Evolutionary conservation across 805 yeast genomes (phyloP).

Genomic region (Metschnikowia continentalis): DNA sequence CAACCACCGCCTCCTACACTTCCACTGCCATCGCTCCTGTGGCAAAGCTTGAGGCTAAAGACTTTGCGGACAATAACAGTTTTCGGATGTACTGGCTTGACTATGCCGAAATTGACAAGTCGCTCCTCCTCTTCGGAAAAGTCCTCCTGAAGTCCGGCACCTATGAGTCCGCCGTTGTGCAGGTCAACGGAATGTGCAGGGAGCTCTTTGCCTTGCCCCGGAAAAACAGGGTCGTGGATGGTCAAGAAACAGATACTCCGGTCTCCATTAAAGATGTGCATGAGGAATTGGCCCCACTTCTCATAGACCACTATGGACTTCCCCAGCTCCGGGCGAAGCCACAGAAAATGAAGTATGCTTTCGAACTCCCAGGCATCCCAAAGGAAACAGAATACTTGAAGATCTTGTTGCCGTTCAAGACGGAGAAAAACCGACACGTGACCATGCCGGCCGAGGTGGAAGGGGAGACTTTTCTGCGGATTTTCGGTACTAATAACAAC

Average conservation of each 20-base stretch:
- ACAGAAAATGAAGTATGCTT: constrained; percentile 76
- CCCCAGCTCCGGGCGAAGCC: constrained; percentile 65
- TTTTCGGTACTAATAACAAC: constrained; percentile 72
- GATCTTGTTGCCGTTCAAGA: constrained; percentile 68
- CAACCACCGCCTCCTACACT: too few species aligned
- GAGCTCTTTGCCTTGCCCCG: constrained; percentile 79
- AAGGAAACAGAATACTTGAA: constrained; percentile 75
- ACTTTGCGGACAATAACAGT: constrained; percentile 26
- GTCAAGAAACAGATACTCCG: constrained; percentile 34
- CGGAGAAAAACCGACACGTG: constrained; percentile 49
- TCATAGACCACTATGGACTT: constrained; percentile 60
- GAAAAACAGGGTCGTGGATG: constrained; percentile 38
- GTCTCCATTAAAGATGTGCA: constrained; percentile 63
- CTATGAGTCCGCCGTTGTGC: constrained; percentile 70
- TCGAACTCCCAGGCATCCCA: constrained; percentile 80
- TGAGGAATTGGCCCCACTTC: constrained; percentile 67
- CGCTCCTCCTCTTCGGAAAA: constrained; percentile 78
- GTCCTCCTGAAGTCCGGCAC: constrained; percentile 54
- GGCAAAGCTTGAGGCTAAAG: constrained; percentile 27
- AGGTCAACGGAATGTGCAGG: constrained; percentile 62
- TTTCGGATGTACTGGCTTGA: constrained; percentile 89
- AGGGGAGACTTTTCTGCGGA: constrained; percentile 73
- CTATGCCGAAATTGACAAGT: constrained; percentile 69
- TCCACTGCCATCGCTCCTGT: too few species aligned
- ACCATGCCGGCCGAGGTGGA: constrained; percentile 57